These are phyloP conservation scores for Pythium plurisporium DNA, from an alignment of 352 stramenopile species.

Conservation along the genomic window DNA sequence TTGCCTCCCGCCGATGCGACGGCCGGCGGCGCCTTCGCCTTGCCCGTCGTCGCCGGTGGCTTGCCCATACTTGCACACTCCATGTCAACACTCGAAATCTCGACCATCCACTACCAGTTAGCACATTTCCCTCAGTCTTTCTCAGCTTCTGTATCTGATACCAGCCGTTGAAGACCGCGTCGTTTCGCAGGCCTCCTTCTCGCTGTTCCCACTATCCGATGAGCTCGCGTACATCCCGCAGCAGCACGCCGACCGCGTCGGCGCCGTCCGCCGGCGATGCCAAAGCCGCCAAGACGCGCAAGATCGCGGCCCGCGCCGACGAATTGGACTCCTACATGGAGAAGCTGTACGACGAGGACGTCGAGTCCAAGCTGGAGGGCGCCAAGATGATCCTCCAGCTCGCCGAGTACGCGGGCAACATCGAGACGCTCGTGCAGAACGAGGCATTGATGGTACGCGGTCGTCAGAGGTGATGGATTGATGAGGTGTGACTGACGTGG, in stretches of 20 bases:
- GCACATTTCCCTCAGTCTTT: not conserved
- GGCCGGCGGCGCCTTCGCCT: not conserved
- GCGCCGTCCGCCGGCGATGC: not conserved
- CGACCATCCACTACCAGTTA: constrained; percentile 5
- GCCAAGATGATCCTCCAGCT: constrained; percentile 91
- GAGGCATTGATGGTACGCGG: constrained; percentile 87
- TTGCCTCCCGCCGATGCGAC: too few relatives aligned
- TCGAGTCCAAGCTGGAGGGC: constrained; percentile 82
- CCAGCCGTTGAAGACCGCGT: not conserved
- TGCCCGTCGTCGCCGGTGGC: not conserved
- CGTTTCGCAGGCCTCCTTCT: not conserved
- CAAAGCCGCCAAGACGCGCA: constrained; percentile 36
- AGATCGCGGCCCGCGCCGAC: constrained; percentile 57
- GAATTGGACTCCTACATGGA: constrained; percentile 93
- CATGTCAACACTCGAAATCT: not conserved
- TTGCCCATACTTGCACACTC: too few relatives aligned
- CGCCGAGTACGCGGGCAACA: constrained; percentile 84
- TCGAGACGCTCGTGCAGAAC: constrained; percentile 92
- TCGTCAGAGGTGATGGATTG: not conserved
- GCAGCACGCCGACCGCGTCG: constrained; percentile 20
- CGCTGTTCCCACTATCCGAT: not conserved
- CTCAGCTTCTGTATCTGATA: constrained; percentile 13
- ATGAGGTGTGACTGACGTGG: not conserved
- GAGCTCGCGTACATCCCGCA: constrained; percentile 10
- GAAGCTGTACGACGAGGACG: constrained; percentile 90